These are phyloP conservation scores for Leccinum broughii DNA, from an alignment of 768 basidiomycete genomes.

Conservation along the genomic window DNA sequence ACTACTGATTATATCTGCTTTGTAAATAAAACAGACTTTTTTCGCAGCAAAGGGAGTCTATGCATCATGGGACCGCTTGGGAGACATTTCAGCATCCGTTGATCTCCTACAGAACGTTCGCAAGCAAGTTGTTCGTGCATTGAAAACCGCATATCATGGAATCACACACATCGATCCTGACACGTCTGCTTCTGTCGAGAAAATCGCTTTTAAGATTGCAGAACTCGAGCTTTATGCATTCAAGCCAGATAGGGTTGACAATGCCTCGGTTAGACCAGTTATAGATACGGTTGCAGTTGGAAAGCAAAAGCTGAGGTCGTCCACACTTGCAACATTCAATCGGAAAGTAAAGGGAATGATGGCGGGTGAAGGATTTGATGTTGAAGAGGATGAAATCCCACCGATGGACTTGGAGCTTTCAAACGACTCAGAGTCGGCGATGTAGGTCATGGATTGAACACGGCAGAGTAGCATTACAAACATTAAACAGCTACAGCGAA, in stretches of 20 bases:
- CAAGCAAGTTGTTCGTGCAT: slow-evolving; percentile 25
- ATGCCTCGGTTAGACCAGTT: background rate
- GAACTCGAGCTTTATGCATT: background rate
- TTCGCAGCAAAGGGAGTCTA: slow-evolving; percentile 32
- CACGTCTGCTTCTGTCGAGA: slow-evolving; percentile 13
- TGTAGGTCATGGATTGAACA: too few species aligned
- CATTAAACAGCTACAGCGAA: too few species aligned
- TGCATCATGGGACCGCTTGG: slow-evolving; percentile 33
- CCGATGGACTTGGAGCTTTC: background rate
- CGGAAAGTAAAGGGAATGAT: background rate
- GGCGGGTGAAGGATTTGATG: background rate
- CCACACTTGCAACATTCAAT: background rate
- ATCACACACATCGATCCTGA: slow-evolving; percentile 26
- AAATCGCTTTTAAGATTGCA: background rate
- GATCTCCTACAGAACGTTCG: slow-evolving; percentile 31
- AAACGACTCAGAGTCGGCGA: background rate
- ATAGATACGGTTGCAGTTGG: background rate
- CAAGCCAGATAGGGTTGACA: background rate
- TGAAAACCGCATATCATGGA: slow-evolving; percentile 28
- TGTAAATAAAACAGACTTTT: background rate
- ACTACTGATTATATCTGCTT: background rate
- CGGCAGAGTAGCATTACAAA: too few species aligned
- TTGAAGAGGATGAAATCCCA: background rate
- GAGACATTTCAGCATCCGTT: slow-evolving; percentile 32
- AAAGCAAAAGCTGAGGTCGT: background rate